Base-by-base conservation (phyloP, 768 basidiomycete species). In the Lactifluus piperatus region DNA sequence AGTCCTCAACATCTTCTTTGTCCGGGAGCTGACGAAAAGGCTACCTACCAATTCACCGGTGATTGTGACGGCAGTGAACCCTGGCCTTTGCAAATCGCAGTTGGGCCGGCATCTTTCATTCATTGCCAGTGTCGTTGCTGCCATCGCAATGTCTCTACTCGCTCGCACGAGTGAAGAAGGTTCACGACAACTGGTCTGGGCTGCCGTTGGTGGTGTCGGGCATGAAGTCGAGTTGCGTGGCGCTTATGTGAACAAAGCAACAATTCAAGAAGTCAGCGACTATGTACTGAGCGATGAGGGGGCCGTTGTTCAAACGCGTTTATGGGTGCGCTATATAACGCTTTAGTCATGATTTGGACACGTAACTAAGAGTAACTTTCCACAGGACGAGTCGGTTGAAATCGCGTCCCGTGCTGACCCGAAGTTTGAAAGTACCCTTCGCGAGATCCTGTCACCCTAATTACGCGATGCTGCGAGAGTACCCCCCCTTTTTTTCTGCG, bases 1-100 rank as follows among this genome's bases (percentile, higher is more conserved):
- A 64, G 62, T 64, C 13, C 46, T 63, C 37, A 56, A 58, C 30
- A 34, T 64, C 22, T 36, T 64, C 34, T 51, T 63, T 37, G 51
- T 56, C 24, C 64, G 51, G 13, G 64, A 64, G 36, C 22, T 63
- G 22, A 55, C 62, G 4, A 58, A 63, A 24, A 63, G 24, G 51
- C 55, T 64, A 30, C 62, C 62, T 13, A 20, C 39, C 2, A 50
- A 58, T n/a, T 58, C 57, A n/a, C 61, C 64, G 2, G 51, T 64
- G 30, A 56, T 63, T 13, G 57, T 58, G 24, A 56, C 47, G 22
- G 29, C 56, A 11, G 62, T 56, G 26, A 58, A 58, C 34, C 62
- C 64, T 1, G 64, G 62, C 26, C 50, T 45, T 41, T 64, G 64
- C 57, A 52, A 37, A 27, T 51, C 62, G 7, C 54, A 54, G 13